A percentile compares a stretch with the other conserved stretches of the same genome.
These are phyloP conservation scores for Pezizomycotina sp. DNA, from an alignment of 2,329 filamentous ascomycete genomes.

Conservation along the genomic window DNA sequence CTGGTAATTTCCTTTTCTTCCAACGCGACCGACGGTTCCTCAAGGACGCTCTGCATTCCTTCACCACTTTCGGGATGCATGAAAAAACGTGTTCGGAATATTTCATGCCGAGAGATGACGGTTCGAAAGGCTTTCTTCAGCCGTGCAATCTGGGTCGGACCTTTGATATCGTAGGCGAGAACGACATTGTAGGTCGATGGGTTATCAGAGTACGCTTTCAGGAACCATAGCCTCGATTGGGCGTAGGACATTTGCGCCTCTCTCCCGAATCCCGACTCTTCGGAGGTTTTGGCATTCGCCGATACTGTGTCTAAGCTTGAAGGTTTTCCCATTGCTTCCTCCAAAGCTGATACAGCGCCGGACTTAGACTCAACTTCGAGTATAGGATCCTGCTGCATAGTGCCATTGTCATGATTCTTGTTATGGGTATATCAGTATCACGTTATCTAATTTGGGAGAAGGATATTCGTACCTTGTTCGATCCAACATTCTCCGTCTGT, in stretches of 20 bases:
- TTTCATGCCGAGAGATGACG: conserved; percentile 27
- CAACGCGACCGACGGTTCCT: no score
- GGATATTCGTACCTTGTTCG: no score
- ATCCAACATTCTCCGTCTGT: no score
- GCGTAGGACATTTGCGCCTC: conserved; percentile 29
- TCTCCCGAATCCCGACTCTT: conserved; percentile 7
- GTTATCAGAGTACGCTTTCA: conserved; percentile 28
- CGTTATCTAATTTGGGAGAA: no score
- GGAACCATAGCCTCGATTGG: conserved; percentile 33
- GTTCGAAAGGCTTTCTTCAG: conserved; percentile 28
- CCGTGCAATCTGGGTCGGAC: conserved; percentile 26
- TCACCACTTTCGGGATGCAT: no score
- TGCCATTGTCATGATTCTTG: no score
- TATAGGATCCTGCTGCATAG: neutral
- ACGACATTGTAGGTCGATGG: conserved; percentile 32
- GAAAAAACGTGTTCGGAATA: conserved; percentile 28
- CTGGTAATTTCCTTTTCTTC: no score
- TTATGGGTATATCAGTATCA: no score
- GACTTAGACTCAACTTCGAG: no score
- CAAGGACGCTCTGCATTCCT: no score
- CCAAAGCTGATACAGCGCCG: no score
- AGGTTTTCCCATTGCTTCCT: no score
- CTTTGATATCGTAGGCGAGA: conserved; percentile 26
- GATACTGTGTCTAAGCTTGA: conserved; percentile 2
- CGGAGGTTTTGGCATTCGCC: neutral